Conservation (phyloP, 2,329 filamentous ascomycete genomes). For the Penicillium sclerotigenum region DNA sequence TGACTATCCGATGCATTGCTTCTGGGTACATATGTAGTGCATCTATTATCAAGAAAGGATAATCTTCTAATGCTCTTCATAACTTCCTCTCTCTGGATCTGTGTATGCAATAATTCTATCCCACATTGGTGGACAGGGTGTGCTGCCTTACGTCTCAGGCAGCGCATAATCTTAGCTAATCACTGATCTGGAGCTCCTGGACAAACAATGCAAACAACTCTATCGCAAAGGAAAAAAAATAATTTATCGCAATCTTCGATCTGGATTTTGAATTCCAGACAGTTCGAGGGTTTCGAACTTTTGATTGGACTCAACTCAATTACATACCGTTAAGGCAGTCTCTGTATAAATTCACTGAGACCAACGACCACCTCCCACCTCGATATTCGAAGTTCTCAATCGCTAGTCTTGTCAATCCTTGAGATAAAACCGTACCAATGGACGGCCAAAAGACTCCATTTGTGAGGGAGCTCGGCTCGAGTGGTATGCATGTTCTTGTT, state of each 20-base stretch:
- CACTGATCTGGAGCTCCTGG: background rate
- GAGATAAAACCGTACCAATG: constrained; percentile 21
- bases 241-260: constrained; percentile 24
- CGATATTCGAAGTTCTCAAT: constrained; percentile 1
- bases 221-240: constrained; percentile 26
- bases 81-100: background rate
- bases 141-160: background rate
- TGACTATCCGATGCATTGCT: background rate
- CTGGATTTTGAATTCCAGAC: constrained; percentile 5
- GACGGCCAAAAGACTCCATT: constrained; percentile 61
- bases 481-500: constrained; percentile 55
- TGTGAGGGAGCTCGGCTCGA: constrained; percentile 78
- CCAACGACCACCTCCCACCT: background rate
- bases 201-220: constrained; percentile 24
- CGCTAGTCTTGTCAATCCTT: constrained; percentile 6
- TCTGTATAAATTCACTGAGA: background rate
- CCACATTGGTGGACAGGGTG: background rate
- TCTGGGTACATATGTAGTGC: background rate
- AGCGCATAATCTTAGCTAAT: background rate
- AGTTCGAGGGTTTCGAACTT: constrained; percentile 4
- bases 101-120: background rate
- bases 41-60: background rate
- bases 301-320: background rate
- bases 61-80: background rate
- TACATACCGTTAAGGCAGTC: background rate